Conservation (phyloP, 2,329 filamentous ascomycete genomes). For the Trichoderma breve region DNA sequence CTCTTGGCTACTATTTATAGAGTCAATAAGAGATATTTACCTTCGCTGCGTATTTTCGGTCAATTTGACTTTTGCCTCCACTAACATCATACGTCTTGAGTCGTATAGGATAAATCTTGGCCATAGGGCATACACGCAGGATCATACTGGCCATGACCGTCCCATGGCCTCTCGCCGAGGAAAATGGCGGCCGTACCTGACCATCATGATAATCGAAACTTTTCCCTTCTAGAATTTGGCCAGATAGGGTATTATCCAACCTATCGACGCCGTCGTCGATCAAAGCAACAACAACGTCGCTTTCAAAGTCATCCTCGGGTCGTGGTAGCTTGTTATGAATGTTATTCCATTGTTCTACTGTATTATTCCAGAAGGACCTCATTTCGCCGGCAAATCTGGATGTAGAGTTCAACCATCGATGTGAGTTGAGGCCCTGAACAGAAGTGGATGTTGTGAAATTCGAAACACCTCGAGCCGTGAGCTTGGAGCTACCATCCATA, state of each 20-base stretch:
- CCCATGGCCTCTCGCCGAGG: constrained; percentile 20
- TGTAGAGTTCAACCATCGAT: neutral
- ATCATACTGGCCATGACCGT: constrained; percentile 30
- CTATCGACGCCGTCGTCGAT: neutral
- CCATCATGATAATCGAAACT: neutral
- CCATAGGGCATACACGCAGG: constrained; percentile 27
- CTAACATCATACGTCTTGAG: constrained; percentile 6
- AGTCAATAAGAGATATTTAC: neutral
- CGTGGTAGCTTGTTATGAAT: too few species aligned
- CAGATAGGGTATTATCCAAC: neutral
- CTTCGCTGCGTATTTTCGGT: neutral
- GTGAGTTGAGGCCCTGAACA: too few species aligned
- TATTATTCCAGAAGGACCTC: neutral
- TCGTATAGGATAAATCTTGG: constrained; percentile 26
- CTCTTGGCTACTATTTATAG: too few species aligned
- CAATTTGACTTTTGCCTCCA: neutral
- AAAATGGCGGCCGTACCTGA: neutral
- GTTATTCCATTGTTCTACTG: neutral
- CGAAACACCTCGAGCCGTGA: too few species aligned
- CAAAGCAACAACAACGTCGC: neutral
- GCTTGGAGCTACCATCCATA: neutral
- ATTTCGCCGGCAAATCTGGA: neutral
- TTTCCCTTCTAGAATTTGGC: neutral
- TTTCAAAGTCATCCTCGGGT: neutral
- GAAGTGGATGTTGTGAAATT: neutral